Evolutionary conservation across 495 filamentous ascomycete species (phyloP).

Genomic region (Neurospora sp.): DNA sequence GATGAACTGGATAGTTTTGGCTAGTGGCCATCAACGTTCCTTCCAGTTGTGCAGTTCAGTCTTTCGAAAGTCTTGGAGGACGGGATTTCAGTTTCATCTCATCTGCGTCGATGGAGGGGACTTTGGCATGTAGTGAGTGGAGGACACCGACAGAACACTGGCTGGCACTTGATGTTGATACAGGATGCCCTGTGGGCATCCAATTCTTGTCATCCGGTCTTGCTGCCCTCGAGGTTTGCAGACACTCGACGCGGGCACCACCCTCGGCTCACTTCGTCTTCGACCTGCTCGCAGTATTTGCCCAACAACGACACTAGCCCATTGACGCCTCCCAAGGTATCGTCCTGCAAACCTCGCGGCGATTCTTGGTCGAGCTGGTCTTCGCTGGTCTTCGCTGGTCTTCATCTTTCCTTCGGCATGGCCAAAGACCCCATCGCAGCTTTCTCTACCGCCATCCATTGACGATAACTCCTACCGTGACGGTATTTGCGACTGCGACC

Average conservation of each 20-base stretch:
- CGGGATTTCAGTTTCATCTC: not conserved
- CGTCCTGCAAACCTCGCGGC: not conserved
- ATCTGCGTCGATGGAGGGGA: not conserved
- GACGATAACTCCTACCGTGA: not conserved
- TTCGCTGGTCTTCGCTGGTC: not conserved
- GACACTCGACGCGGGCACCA: not conserved
- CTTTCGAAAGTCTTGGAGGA: not conserved
- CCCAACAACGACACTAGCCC: not conserved
- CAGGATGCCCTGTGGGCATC: not conserved
- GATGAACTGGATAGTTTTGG: not conserved
- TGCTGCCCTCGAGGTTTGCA: not conserved
- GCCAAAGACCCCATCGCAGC: not conserved
- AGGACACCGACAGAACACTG: not conserved
- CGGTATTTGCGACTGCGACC: not conserved
- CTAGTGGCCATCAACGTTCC: not conserved
- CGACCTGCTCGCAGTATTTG: not conserved
- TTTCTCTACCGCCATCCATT: not conserved
- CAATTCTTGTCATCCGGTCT: not conserved
- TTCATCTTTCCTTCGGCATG: not conserved
- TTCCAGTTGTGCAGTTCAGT: not conserved
- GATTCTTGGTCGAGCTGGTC: not conserved
- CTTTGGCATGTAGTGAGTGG: not conserved
- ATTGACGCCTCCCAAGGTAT: not conserved
- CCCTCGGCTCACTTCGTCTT: not conserved
- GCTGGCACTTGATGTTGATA: not conserved